Conservation (phyloP, 139 green algal species). For the Tetradesmus lagerheimii region DNA sequence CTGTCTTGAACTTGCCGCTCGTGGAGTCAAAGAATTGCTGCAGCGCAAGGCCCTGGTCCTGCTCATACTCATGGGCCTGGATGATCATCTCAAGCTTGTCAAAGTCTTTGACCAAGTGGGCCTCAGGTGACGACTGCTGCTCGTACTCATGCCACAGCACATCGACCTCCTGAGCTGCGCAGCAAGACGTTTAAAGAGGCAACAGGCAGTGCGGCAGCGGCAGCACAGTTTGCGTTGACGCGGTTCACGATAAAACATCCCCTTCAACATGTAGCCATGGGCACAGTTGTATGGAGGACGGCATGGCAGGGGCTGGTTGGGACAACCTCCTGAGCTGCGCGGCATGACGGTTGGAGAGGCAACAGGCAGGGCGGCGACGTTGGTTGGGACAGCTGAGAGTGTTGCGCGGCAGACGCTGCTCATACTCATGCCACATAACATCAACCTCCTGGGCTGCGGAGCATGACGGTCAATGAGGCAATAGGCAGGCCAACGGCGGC, state of each 20-base stretch:
- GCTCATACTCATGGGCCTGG: constrained; percentile 91
- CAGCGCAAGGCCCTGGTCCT: constrained; percentile 69
- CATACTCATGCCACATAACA: constrained; percentile 93
- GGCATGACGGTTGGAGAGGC: too few species aligned
- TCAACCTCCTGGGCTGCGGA: neutral
- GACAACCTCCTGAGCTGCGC: neutral
- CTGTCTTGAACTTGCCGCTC: constrained; percentile 79
- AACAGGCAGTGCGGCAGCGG: neutral
- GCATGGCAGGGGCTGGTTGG: too few species aligned
- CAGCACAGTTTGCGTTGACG: too few species aligned
- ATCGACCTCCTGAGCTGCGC: constrained; percentile 75
- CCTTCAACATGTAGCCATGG: too few species aligned
- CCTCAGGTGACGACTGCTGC: constrained; percentile 76
- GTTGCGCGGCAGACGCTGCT: too few species aligned
- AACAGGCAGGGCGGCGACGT: too few species aligned
- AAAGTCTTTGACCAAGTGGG: constrained; percentile 95
- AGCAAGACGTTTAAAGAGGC: neutral
- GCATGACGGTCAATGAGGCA: too few species aligned
- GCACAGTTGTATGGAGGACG: too few species aligned
- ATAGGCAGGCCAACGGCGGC: too few species aligned
- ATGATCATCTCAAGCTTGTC: constrained; percentile 95
- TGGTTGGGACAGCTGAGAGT: too few species aligned
- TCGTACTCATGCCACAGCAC: constrained; percentile 95
- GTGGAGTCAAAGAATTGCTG: constrained; percentile 94
- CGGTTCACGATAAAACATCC: too few species aligned